These are phyloP conservation scores for Avicennia marina DNA, from an alignment of 257 asterid species.

Conservation along the genomic window DNA sequence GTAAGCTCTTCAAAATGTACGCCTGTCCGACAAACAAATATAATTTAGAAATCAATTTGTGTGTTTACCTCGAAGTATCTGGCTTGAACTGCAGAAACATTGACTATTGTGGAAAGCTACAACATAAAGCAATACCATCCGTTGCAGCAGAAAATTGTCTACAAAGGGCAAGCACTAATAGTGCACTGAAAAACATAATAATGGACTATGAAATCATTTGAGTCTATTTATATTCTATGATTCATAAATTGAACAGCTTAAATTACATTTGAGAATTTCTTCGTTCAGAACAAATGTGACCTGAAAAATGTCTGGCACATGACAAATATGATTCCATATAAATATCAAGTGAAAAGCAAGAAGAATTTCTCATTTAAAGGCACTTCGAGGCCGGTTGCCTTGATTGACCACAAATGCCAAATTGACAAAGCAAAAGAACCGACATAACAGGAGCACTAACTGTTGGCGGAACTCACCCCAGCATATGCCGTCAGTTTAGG, in stretches of 20 bases:
- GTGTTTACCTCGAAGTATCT: neutral
- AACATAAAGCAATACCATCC: no score
- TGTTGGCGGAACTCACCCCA: slow-evolving; percentile 53
- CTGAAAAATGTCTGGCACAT: neutral
- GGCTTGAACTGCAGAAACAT: no score
- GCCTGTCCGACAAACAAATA: slow-evolving; percentile 42
- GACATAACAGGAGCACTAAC: no score
- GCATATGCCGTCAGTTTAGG: slow-evolving; percentile 78
- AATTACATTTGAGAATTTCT: neutral
- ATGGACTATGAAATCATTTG: no score
- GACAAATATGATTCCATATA: no score
- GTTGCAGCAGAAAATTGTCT: no score
- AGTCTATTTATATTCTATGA: no score
- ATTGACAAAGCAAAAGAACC: slow-evolving; percentile 4
- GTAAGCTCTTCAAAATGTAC: slow-evolving; percentile 57
- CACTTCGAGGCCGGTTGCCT: neutral
- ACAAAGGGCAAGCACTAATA: no score
- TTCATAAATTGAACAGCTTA: neutral
- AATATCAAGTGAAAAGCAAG: neutral
- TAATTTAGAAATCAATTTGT: slow-evolving; percentile 11
- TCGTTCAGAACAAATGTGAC: neutral
- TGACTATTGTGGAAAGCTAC: no score
- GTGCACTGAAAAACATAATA: no score
- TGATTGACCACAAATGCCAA: neutral
- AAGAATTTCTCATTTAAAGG: neutral